Evolutionary conservation across 176 grass and related monocot genomes (phyloP).

Genomic region (Cenchrus americanus): DNA sequence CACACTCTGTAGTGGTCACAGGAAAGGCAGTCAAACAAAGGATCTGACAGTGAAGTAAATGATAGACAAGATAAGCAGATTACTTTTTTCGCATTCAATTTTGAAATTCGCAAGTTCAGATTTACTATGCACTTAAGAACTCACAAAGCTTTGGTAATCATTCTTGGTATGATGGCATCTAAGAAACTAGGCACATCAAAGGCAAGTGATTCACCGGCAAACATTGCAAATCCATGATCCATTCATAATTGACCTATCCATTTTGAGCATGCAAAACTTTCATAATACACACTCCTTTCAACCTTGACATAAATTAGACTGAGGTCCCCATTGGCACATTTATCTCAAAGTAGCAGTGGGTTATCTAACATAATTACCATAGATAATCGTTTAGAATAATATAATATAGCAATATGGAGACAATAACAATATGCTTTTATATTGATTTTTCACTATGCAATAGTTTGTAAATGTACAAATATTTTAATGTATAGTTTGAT

Average conservation of each 20-base stretch:
- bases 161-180: constrained; percentile 4
- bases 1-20: constrained; percentile 38
- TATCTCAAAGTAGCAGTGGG: not conserved
- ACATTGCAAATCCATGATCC: not conserved
- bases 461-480: not conserved
- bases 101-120: not conserved
- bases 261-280: constrained; percentile 22
- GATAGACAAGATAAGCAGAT: constrained; percentile 5
- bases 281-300: not conserved
- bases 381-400: not conserved
- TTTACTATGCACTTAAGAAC: not conserved
- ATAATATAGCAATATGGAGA: not conserved
- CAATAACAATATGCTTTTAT: not conserved
- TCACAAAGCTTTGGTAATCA: not conserved
- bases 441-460: not conserved
- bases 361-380: not conserved
- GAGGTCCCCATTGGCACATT: not conserved
- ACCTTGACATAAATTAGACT: not conserved
- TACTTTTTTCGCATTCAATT: not conserved
- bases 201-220: not conserved
- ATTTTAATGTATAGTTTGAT: not conserved
- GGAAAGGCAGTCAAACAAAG: constrained; percentile 12
- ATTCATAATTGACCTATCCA: constrained; percentile 1
- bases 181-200: not conserved
- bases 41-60: not conserved